Percentiles rank a stretch among this genome's conserved stretches.
phyloP scores from a whole-genome alignment of 345 rosid genomes.

The Eucalyptus fibrosa region DNA sequence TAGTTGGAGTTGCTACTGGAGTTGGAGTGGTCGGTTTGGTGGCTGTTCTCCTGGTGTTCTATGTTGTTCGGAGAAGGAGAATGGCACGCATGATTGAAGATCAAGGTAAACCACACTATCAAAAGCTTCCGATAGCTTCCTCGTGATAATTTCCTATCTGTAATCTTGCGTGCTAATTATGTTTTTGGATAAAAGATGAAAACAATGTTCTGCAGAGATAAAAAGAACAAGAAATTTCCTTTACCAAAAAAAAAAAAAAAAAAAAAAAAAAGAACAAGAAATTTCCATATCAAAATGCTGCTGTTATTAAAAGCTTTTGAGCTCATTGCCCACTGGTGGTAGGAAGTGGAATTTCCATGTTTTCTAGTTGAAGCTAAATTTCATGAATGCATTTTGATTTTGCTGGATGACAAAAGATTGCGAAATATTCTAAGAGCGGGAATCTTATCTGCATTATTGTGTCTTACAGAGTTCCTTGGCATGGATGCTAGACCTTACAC shows the following conservation, averaged over 20 bases:
- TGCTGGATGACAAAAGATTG: too few species aligned
- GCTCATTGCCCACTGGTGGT: neutral
- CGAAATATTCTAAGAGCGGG: neutral
- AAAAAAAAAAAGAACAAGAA: too few species aligned
- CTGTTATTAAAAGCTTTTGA: neutral
- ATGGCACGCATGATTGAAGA: neutral
- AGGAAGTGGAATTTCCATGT: neutral
- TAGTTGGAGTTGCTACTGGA: neutral
- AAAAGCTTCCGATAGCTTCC: neutral
- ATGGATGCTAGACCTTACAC: too few species aligned
- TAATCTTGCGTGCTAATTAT: neutral
- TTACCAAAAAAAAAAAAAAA: too few species aligned
- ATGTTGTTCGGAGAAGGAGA: neutral
- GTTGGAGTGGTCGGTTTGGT: neutral
- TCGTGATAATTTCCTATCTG: neutral
- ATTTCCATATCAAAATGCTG: rapidly evolving
- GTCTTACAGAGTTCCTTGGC: too few species aligned
- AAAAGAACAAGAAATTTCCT: neutral
- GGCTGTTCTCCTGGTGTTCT: neutral
- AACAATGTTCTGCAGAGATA: neutral
- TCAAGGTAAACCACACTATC: neutral
- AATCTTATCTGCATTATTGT: too few species aligned
- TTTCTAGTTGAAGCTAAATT: neutral
- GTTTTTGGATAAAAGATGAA: neutral
- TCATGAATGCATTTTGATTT: neutral